These are phyloP conservation scores for Volutella citrinella DNA, from an alignment of 2,329 filamentous ascomycete genomes.

Conservation along the genomic window DNA sequence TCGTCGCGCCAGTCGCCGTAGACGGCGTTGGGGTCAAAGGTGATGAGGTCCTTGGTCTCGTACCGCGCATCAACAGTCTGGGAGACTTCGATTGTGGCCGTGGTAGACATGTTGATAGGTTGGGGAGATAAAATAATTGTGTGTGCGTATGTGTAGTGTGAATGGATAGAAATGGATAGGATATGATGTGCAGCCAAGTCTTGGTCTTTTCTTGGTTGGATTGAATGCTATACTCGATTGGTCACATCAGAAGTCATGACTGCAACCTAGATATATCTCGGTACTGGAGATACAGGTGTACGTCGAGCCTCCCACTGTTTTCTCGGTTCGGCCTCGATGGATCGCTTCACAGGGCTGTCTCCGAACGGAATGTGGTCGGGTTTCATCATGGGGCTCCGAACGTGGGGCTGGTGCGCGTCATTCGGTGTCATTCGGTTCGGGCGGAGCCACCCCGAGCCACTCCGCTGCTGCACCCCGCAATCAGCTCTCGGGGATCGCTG, in stretches of 20 bases:
- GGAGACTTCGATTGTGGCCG: slow-evolving; percentile 10
- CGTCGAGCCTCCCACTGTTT: background rate
- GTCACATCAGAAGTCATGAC: no score
- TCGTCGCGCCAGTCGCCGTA: slow-evolving; percentile 22
- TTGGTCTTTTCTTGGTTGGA: slow-evolving; percentile 1
- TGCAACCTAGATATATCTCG: slow-evolving; percentile 17
- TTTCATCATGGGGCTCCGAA: no score
- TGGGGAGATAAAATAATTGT: no score
- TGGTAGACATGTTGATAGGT: slow-evolving; percentile 10
- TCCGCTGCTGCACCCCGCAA: no score
- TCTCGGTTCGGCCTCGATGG: no score
- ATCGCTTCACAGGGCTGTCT: no score
- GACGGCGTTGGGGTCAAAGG: slow-evolving; percentile 14
- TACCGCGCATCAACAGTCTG: slow-evolving; percentile 18
- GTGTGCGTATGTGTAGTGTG: slow-evolving; percentile 1
- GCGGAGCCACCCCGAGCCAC: no score
- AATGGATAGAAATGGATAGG: slow-evolving; percentile 6
- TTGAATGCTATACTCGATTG: no score
- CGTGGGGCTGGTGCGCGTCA: no score
- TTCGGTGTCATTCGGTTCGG: no score
- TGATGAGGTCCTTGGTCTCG: slow-evolving; percentile 20
- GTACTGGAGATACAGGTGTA: slow-evolving; percentile 4
- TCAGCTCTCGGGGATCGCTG: no score
- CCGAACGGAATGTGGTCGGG: no score
- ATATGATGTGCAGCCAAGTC: slow-evolving; percentile 2